Evolutionary conservation across 352 stramenopile species (phyloP), one percentile per base, ranked within the genome.

Genomic region (Pythium volutum): DNA sequence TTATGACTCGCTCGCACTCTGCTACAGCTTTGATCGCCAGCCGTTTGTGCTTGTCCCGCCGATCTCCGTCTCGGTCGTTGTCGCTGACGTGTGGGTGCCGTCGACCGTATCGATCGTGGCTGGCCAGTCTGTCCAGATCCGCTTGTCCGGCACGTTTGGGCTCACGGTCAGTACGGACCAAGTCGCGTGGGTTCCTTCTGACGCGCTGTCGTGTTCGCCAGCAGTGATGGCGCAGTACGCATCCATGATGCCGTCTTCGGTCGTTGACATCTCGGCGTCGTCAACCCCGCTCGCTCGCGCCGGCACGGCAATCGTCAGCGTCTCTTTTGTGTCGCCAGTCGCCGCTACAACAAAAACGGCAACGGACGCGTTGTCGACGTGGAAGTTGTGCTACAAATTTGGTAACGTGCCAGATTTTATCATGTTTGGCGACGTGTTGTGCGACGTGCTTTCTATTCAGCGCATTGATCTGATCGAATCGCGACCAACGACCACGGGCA

Each of bases 371-470:
- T 64, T 85, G 14, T 75, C 75, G 10, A 77, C 71, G 0, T 90
- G 81, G 81, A 90, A 90, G 47, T 59, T 90, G 18, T 90, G 81
- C 55, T 90, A 88, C 58, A 74, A 71, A 11, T 90, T 90, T 38
- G 81, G 77, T 8, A 85, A 72, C 52, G 79, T 76, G 8, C 38
- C 68, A 0, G 56, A 63, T 15, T 88, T 67, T 36, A 52, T 87
- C 34, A 78, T 90, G 74, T 90, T 88, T 62, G 77, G 76, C 9
- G 64, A 87, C 47, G 81, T 90, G 0, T 20, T 88, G 16, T 83
- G 73, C 27, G 67, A 79, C 6, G 76, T 90, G 0, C 61, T 81
- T 22, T 84, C 81, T n/a, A 73, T 90, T 34, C 64, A 80, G 1
- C 48, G 77, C 10, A 67, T 82, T 2, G 38, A 71, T 5, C 34